These are phyloP conservation scores for Ceratocystis colombiana DNA, from an alignment of 2,329 filamentous ascomycete genomes.

Conservation along the genomic window DNA sequence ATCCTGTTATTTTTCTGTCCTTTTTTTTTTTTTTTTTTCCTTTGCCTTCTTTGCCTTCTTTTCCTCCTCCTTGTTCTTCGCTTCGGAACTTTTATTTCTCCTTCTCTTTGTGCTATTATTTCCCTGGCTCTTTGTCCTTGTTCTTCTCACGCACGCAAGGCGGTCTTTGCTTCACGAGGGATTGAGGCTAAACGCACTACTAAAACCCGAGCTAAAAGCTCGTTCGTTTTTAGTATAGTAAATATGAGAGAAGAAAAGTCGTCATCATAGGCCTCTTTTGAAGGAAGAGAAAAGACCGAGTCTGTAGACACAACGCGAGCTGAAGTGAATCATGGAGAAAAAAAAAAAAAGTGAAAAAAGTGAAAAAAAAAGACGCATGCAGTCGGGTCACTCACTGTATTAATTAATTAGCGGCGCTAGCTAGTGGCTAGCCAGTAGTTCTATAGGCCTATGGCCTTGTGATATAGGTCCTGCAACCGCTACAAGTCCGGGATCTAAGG, in stretches of 20 bases:
- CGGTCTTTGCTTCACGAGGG: conserved; percentile 6
- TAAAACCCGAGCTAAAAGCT: not conserved
- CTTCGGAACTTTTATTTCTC: not conserved
- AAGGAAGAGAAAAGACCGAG: not conserved
- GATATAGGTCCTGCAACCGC: conserved; percentile 1
- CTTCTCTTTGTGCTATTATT: not conserved
- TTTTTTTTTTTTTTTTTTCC: not conserved
- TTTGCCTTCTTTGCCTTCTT: not conserved
- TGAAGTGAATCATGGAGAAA: not conserved
- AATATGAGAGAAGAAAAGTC: not conserved
- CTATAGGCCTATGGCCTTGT: not conserved
- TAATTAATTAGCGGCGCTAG: not conserved
- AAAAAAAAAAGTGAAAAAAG: not conserved
- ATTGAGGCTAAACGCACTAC: not conserved
- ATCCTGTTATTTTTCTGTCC: not conserved
- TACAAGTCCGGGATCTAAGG: not conserved
- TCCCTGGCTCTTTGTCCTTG: not conserved
- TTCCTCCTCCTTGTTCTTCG: not conserved
- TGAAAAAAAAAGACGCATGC: not conserved
- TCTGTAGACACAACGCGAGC: not conserved
- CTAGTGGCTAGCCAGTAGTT: not conserved
- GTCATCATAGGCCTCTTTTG: not conserved
- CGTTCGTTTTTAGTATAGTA: not conserved
- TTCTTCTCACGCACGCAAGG: not conserved
- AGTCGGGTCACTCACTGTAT: not conserved